Percentiles rank a stretch among this genome's conserved stretches.
These are phyloP conservation scores for Kregervanrija delftensis DNA, from an alignment of 805 yeast genomes.

Conservation along the genomic window DNA sequence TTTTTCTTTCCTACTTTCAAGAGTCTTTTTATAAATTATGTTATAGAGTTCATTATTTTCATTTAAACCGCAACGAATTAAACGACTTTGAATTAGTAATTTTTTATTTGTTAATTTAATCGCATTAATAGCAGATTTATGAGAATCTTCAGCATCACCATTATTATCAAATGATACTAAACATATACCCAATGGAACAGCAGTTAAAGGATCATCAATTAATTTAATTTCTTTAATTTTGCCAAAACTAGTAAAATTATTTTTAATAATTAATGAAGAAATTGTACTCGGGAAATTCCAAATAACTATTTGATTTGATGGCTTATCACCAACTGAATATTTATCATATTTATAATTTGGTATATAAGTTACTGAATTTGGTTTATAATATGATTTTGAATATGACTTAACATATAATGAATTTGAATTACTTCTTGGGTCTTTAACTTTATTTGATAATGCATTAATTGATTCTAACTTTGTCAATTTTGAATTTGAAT, in stretches of 20 bases:
- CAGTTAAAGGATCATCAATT: conserved; percentile 65
- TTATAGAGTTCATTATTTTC: conserved; percentile 32
- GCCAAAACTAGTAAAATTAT: conserved; percentile 59
- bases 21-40: conserved; percentile 23
- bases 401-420: conserved; percentile 7
- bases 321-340: conserved; percentile 69
- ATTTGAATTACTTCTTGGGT: conserved; percentile 16
- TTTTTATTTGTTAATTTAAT: conserved; percentile 32
- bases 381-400: conserved; percentile 4
- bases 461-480: conserved; percentile 14
- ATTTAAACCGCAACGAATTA: conserved; percentile 47
- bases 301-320: conserved; percentile 60
- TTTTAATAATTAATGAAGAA: conserved; percentile 37
- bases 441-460: conserved; percentile 7
- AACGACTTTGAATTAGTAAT: conserved; percentile 45
- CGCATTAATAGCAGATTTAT: conserved; percentile 39
- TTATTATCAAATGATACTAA: conserved; percentile 44
- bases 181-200: conserved; percentile 72
- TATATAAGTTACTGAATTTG: conserved; percentile 14
- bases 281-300: conserved; percentile 57
- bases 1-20: conserved; percentile 31
- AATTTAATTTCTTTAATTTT: conserved; percentile 51
- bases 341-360: conserved; percentile 45
- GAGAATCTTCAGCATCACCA: conserved; percentile 47
- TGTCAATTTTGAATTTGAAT: conserved; percentile 20